phyloP scores from a whole-genome alignment of 306 rosid genomes.

The Cucurbita maxima region DNA sequence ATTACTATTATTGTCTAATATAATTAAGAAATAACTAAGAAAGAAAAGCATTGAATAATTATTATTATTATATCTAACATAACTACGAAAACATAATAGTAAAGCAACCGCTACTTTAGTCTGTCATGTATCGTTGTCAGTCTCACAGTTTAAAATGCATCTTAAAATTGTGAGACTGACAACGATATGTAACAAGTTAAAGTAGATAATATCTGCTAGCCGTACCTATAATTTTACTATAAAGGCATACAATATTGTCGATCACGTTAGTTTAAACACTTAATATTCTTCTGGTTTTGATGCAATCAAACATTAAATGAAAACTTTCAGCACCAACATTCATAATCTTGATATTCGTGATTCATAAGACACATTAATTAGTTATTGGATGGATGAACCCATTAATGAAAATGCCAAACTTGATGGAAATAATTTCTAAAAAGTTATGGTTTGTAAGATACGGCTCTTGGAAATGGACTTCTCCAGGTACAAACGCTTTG shows the following conservation, averaged over 20 bases:
- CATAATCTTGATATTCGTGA: not conserved
- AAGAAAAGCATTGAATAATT: no score
- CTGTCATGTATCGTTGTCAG: no score
- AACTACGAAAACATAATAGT: no score
- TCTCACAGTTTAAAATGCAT: no score
- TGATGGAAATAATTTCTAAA: not conserved
- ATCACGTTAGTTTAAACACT: not conserved
- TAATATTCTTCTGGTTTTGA: not conserved
- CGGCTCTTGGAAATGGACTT: not conserved
- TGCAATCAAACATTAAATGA: not conserved
- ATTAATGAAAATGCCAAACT: not conserved
- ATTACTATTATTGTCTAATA: no score
- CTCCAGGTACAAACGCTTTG: not conserved
- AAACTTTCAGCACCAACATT: not conserved
- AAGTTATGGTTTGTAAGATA: not conserved
- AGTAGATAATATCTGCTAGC: no score
- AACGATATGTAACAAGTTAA: no score
- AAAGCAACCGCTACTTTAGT: no score
- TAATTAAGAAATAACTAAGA: no score
- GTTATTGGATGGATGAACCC: not conserved
- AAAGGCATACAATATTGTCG: not conserved
- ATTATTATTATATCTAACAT: no score
- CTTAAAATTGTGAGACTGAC: no score
- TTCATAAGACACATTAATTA: not conserved
- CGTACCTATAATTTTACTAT: no score